phyloP scores from a whole-genome alignment of 2,329 filamentous ascomycete species.

The Ascochyta clinopodiicola region DNA sequence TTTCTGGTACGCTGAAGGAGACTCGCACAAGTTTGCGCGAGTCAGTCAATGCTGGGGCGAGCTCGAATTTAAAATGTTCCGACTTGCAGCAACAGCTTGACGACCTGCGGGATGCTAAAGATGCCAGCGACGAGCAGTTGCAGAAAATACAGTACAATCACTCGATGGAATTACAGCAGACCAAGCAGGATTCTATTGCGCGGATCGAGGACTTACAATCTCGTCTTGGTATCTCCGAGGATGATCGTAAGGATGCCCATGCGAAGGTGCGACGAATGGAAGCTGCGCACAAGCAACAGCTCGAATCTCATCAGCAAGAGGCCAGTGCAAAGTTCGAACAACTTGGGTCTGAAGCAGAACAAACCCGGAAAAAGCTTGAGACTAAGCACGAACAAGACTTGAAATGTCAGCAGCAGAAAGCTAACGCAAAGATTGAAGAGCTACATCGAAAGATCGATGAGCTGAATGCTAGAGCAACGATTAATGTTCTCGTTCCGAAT shows the following conservation, averaged over 20 bases:
- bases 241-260: slow-evolving; percentile 23
- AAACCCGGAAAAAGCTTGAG: background rate
- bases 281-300: slow-evolving; percentile 18
- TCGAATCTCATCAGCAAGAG: slow-evolving; percentile 23
- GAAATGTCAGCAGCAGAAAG: background rate
- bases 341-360: slow-evolving; percentile 1
- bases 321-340: slow-evolving; percentile 10
- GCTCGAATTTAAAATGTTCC: slow-evolving; percentile 14
- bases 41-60: slow-evolving; percentile 14
- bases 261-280: slow-evolving; percentile 19
- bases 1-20: slow-evolving; percentile 18
- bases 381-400: background rate
- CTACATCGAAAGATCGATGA: background rate
- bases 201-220: slow-evolving; percentile 16
- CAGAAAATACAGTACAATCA: background rate
- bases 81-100: slow-evolving; percentile 16
- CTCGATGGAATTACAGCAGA: background rate
- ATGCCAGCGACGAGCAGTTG: slow-evolving; percentile 12
- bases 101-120: slow-evolving; percentile 15
- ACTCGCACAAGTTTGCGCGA: slow-evolving; percentile 12
- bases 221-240: slow-evolving; percentile 19
- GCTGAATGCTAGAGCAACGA: background rate
- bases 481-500: background rate
- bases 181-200: background rate
- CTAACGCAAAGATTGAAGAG: background rate